phyloP scores from a whole-genome alignment of 129 eudicot genomes.

The Escallonia herrerae region DNA sequence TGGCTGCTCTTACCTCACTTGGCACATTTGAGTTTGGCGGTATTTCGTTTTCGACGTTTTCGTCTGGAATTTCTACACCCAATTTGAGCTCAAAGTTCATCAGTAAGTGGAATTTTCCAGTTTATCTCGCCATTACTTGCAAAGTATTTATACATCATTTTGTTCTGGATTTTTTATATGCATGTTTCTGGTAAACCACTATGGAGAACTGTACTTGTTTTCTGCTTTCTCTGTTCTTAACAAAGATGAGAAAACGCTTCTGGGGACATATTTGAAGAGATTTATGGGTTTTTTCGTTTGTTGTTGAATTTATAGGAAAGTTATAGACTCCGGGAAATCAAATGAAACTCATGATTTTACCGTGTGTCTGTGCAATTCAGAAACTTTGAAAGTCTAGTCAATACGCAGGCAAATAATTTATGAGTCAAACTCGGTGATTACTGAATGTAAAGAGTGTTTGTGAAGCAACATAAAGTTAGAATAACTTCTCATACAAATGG shows the following conservation, averaged over 20 bases:
- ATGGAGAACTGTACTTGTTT: no score
- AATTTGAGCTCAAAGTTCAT: slow-evolving; percentile 32
- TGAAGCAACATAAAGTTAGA: slow-evolving; percentile 33
- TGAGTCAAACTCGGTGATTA: slow-evolving; percentile 28
- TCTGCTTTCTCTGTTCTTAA: no score
- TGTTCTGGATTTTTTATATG: no score
- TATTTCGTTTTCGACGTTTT: slow-evolving; percentile 28
- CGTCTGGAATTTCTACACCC: slow-evolving; percentile 25
- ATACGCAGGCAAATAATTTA: not conserved
- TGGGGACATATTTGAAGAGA: no score
- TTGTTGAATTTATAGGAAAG: not conserved
- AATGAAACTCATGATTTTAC: no score
- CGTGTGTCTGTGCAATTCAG: no score
- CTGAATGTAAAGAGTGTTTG: slow-evolving; percentile 14
- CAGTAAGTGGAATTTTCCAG: slow-evolving; percentile 38
- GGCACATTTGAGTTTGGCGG: slow-evolving; percentile 32
- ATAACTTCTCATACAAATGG: slow-evolving; percentile 13
- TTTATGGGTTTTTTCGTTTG: no score
- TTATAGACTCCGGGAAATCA: not conserved
- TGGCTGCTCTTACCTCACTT: slow-evolving; percentile 85
- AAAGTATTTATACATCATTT: not conserved
- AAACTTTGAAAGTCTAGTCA: no score
- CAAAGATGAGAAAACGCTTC: no score
- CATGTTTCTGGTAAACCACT: no score
- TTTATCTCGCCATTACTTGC: not conserved